Percentiles rank a stretch among this genome's conserved stretches.
These are phyloP conservation scores for Bassia scoparia DNA, from an alignment of 148 eudicot species.

Conservation along the genomic window DNA sequence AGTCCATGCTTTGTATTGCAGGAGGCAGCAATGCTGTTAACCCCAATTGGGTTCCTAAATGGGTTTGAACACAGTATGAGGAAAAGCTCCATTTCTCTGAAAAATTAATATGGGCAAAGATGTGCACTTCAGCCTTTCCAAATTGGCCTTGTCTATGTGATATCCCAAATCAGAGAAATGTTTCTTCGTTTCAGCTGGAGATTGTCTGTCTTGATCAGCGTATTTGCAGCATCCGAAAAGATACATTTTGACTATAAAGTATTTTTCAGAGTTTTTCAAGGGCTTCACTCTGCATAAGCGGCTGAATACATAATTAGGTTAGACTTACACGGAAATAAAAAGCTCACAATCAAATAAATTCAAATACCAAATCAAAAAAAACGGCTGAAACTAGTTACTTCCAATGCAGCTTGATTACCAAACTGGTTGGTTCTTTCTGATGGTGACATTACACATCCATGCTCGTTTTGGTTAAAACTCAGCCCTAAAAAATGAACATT, in stretches of 20 bases:
- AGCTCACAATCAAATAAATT: not conserved
- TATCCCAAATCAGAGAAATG: constrained; percentile 76
- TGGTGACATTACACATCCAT: constrained; percentile 96
- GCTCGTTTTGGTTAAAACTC: constrained; percentile 90
- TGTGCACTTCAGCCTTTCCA: constrained; percentile 76
- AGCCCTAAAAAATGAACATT: constrained; percentile 47
- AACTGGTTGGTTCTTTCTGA: constrained; percentile 98
- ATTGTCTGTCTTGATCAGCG: constrained; percentile 66
- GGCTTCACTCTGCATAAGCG: constrained; percentile 76
- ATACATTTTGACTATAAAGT: constrained; percentile 68
- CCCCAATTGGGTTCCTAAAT: constrained; percentile 68
- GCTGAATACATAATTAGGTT: constrained; percentile 43
- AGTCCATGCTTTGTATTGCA: constrained; percentile 94
- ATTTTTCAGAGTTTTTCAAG: constrained; percentile 57
- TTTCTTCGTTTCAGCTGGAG: constrained; percentile 50
- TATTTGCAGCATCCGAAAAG: constrained; percentile 79
- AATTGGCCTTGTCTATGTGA: constrained; percentile 95
- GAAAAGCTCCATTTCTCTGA: constrained; percentile 7
- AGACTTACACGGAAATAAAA: not conserved
- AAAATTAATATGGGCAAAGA: not conserved
- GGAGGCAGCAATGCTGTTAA: constrained; percentile 99
- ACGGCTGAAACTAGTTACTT: constrained; percentile 43
- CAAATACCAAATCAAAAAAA: not conserved
- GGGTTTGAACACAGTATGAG: not conserved
- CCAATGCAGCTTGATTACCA: constrained; percentile 96